phyloP scores from a whole-genome alignment of 352 stramenopile genomes.

The Pythium myriotylum region DNA sequence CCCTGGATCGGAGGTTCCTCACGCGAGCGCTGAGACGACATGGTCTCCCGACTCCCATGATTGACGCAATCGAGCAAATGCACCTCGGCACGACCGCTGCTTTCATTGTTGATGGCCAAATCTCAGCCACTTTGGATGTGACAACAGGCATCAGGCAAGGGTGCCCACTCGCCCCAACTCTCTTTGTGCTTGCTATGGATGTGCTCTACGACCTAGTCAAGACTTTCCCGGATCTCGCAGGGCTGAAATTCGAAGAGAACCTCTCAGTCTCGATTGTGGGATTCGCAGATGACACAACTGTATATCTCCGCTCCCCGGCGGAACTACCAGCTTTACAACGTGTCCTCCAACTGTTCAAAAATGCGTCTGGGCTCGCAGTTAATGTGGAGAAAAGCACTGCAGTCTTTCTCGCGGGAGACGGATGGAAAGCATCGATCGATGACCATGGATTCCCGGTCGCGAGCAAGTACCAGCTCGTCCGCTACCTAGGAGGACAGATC shows the following conservation, averaged over 20 bases:
- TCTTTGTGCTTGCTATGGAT: neutral
- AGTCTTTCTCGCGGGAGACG: neutral
- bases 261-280: neutral
- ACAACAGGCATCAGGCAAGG: neutral
- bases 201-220: neutral
- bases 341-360: neutral
- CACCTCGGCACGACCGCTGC: neutral
- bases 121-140: neutral
- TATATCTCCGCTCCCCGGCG: neutral
- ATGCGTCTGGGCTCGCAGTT: neutral
- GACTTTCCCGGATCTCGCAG: too few species aligned
- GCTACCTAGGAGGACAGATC: constrained; percentile 3
- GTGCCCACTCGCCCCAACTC: neutral
- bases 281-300: constrained; percentile 2
- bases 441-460: too few species aligned
- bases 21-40: neutral
- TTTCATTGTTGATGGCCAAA: neutral
- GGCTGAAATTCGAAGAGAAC: neutral
- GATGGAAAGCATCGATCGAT: too few species aligned
- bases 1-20: neutral
- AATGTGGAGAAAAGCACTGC: neutral
- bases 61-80: neutral
- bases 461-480: too few species aligned
- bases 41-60: neutral
- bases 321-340: neutral